phyloP scores from a whole-genome alignment of 2,329 filamentous ascomycete species.

The Colletotrichum nymphaeae region DNA sequence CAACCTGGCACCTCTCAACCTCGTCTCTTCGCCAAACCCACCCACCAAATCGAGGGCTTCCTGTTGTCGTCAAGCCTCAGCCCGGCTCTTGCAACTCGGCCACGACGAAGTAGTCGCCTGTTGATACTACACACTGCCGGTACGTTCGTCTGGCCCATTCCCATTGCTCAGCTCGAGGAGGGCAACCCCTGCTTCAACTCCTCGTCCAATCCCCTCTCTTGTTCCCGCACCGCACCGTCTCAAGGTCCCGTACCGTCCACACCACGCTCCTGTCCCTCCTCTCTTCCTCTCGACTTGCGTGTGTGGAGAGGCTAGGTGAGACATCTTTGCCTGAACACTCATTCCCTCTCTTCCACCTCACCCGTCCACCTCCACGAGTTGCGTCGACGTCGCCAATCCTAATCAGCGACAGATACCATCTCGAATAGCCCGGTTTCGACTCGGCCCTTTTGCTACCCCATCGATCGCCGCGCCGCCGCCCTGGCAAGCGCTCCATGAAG shows the following conservation, averaged over 20 bases:
- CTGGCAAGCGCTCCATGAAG: constrained; percentile 32
- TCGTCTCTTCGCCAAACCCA: neutral
- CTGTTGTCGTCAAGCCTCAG: constrained; percentile 6
- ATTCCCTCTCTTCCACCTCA: constrained; percentile 21
- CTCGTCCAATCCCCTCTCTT: constrained; percentile 35
- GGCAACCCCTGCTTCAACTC: constrained; percentile 27
- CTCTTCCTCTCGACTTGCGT: constrained; percentile 13
- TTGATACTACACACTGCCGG: constrained; percentile 5
- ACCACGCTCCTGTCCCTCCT: constrained; percentile 23
- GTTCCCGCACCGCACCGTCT: constrained; percentile 20
- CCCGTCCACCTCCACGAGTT: constrained; percentile 11
- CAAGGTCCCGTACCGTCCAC: neutral
- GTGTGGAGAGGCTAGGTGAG: constrained; percentile 34
- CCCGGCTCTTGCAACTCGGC: neutral
- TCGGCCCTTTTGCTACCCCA: no score
- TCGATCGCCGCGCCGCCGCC: constrained; percentile 10
- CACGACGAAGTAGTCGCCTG: constrained; percentile 1
- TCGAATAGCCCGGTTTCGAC: no score
- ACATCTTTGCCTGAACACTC: constrained; percentile 31
- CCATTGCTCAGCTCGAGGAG: constrained; percentile 29
- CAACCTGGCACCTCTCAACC: neutral
- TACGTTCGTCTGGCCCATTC: constrained; percentile 24
- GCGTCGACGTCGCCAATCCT: constrained; percentile 22
- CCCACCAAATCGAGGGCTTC: constrained; percentile 1
- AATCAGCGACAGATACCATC: neutral